Evolutionary conservation across 1,284 basidiomycete genomes (phyloP).

Genomic region (Trichosporon sp.): DNA sequence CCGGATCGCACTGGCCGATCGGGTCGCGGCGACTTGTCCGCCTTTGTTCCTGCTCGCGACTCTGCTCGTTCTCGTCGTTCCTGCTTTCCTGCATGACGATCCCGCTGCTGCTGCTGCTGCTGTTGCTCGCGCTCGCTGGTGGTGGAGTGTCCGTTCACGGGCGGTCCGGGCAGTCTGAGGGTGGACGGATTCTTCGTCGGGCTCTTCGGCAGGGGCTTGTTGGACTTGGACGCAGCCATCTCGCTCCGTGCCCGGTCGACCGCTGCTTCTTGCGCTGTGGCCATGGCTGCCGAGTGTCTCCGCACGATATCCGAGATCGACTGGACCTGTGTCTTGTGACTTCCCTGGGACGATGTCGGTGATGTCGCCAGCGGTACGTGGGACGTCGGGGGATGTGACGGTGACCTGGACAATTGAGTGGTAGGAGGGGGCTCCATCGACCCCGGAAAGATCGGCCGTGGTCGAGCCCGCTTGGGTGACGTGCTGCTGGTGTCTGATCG

Average conservation of each 20-base stretch:
- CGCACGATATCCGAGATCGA: slow-evolving; percentile 50
- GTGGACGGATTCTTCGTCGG: not conserved
- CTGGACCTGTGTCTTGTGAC: slow-evolving; percentile 7
- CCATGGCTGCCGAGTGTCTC: slow-evolving; percentile 36
- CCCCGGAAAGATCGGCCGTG: slow-evolving; percentile 1
- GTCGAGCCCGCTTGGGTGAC: not conserved
- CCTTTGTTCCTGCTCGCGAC: not conserved
- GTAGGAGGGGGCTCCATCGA: not conserved
- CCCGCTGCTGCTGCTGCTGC: not conserved
- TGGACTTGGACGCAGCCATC: not conserved
- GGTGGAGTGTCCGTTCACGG: not conserved
- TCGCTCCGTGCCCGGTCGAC: slow-evolving; percentile 25
- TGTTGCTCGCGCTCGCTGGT: not conserved
- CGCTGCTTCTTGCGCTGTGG: slow-evolving; percentile 22
- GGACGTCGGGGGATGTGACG: slow-evolving; percentile 3
- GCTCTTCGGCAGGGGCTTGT: not conserved
- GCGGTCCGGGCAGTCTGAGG: not conserved
- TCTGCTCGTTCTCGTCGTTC: not conserved
- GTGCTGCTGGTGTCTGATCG: not conserved
- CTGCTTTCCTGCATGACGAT: not conserved
- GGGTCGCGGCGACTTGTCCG: not conserved
- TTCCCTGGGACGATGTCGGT: slow-evolving; percentile 3
- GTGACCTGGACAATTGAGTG: not conserved
- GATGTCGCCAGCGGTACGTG: slow-evolving; percentile 1
- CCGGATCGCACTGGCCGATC: not conserved